phyloP scores from a whole-genome alignment of 78 protist species.

The Dictyostelium discoideum region DNA sequence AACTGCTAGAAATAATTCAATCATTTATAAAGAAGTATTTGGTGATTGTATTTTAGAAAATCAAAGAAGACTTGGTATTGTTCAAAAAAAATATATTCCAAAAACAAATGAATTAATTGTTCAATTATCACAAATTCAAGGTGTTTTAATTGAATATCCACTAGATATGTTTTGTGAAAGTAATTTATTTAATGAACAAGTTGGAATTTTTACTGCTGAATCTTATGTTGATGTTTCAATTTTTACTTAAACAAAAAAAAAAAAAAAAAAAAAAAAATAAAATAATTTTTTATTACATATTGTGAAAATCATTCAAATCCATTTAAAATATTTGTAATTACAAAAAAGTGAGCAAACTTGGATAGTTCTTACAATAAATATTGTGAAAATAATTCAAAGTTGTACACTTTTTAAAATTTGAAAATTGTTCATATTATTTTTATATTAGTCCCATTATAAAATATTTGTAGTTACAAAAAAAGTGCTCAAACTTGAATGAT shows the following conservation, averaged over 20 bases:
- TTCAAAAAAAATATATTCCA: not conserved
- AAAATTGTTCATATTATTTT: too few species aligned
- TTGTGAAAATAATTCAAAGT: too few species aligned
- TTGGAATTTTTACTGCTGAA: slow-evolving; percentile 33
- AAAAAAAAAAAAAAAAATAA: not conserved
- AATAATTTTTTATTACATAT: too few species aligned
- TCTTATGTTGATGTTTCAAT: slow-evolving; percentile 38
- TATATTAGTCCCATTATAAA: too few species aligned
- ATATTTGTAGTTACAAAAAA: too few species aligned
- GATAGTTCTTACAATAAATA: too few species aligned
- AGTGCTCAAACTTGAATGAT: too few species aligned
- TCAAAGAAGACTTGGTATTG: slow-evolving; percentile 4
- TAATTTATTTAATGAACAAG: not conserved
- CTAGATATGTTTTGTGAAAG: slow-evolving; percentile 29
- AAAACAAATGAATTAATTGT: not conserved
- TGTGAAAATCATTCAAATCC: too few species aligned
- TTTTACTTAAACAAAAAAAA: slow-evolving; percentile 6
- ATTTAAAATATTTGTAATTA: too few species aligned
- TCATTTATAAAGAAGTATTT: slow-evolving; percentile 64
- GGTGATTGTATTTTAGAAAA: slow-evolving; percentile 48
- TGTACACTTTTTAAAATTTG: too few species aligned
- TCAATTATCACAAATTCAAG: not conserved
- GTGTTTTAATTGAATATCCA: slow-evolving; percentile 54
- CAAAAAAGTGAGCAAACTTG: too few species aligned
- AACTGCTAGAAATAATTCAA: slow-evolving; percentile 29